These are phyloP conservation scores for Bacidia gigantensis DNA, from an alignment of 495 filamentous ascomycete species.

Conservation along the genomic window DNA sequence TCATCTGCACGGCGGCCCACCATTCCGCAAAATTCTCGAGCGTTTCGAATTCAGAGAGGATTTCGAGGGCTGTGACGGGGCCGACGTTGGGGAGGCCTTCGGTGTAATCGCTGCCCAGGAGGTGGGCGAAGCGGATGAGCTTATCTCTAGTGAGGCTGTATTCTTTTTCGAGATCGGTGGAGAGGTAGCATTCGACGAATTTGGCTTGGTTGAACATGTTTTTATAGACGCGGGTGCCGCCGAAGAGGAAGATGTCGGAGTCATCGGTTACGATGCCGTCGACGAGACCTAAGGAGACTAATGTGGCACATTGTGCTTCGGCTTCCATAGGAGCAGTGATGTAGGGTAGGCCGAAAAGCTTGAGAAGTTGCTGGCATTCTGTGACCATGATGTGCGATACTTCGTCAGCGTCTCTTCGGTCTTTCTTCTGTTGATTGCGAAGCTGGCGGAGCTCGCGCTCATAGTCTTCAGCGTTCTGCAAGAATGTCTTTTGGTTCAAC, in stretches of 20 bases:
- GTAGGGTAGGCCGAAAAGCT: slow-evolving; percentile 86
- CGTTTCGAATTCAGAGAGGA: slow-evolving; percentile 71
- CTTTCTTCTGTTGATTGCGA: slow-evolving; percentile 86
- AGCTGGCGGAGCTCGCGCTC: slow-evolving; percentile 77
- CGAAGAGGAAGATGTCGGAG: slow-evolving; percentile 93
- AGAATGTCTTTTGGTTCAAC: slow-evolving; percentile 48
- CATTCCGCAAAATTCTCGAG: slow-evolving; percentile 67
- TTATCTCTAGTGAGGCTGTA: slow-evolving; percentile 68
- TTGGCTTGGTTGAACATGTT: slow-evolving; percentile 99
- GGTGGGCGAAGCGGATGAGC: slow-evolving; percentile 75
- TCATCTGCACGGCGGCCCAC: slow-evolving; percentile 67
- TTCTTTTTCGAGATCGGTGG: slow-evolving; percentile 77
- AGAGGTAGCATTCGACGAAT: slow-evolving; percentile 89
- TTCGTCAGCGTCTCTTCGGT: slow-evolving; percentile 88
- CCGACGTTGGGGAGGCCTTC: slow-evolving; percentile 82
- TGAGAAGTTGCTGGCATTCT: slow-evolving; percentile 84
- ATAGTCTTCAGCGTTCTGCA: slow-evolving; percentile 58
- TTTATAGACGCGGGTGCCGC: slow-evolving; percentile 90
- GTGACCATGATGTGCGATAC: slow-evolving; percentile 88
- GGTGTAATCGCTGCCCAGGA: slow-evolving; percentile 88
- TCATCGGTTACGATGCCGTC: slow-evolving; percentile 99
- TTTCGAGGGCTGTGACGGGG: slow-evolving; percentile 84
- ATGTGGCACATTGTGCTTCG: slow-evolving; percentile 91
- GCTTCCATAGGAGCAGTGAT: slow-evolving; percentile 98
- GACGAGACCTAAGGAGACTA: slow-evolving; percentile 72